A percentile compares a stretch with the other conserved stretches of the same genome.
phyloP scores from a whole-genome alignment of 2,329 filamentous ascomycete genomes.

The Sclerotinia sclerotiorum region DNA sequence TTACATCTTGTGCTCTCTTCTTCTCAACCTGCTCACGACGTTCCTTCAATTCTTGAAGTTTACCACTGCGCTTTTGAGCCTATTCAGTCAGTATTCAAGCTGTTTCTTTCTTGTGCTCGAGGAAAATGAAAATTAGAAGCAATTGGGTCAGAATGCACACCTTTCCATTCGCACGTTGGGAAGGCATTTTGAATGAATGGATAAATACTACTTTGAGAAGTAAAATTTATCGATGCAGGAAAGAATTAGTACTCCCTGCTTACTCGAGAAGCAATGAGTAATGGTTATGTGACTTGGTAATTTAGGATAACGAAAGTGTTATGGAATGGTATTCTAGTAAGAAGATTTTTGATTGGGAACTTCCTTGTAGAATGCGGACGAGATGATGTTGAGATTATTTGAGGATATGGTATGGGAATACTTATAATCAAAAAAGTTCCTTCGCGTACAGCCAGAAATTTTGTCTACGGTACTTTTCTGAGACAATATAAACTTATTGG shows the following conservation, averaged over 20 bases:
- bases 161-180: background rate
- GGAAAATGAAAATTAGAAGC: no score
- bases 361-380: background rate
- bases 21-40: background rate
- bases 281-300: background rate
- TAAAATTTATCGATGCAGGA: background rate
- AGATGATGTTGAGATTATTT: background rate
- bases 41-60: background rate
- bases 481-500: background rate
- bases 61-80: background rate
- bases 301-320: background rate
- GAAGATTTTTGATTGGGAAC: background rate
- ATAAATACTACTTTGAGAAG: background rate
- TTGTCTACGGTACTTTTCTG: background rate
- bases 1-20: background rate
- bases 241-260: background rate
- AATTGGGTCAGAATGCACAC: background rate
- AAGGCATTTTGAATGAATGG: constrained; percentile 6
- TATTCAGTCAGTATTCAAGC: background rate
- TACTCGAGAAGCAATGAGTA: background rate
- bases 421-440: background rate
- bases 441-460: background rate
- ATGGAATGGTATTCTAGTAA: background rate
- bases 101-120: background rate
- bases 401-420: background rate